Evolutionary conservation across 2,329 filamentous ascomycete genomes (phyloP).

Genomic region (Aspergillus calidoustus): DNA sequence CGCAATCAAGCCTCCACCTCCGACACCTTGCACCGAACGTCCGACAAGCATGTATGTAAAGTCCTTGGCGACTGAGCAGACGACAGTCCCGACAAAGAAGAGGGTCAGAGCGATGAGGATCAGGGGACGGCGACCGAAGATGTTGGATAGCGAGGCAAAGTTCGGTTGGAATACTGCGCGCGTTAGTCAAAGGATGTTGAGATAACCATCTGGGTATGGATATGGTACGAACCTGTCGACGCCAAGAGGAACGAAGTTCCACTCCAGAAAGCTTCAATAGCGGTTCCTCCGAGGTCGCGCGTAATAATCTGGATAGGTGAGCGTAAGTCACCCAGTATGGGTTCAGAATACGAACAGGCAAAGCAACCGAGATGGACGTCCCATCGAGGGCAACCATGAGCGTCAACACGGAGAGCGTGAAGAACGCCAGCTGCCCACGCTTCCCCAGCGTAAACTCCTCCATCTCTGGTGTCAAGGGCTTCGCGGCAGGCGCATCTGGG

Average conservation of each 20-base stretch:
- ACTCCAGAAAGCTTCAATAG: conserved; percentile 56
- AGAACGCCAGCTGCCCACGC: conserved; percentile 14
- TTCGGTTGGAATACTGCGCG: conserved; percentile 55
- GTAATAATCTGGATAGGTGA: conserved; percentile 35
- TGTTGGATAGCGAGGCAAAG: conserved; percentile 52
- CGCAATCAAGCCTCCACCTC: conserved; percentile 51
- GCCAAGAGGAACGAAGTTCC: conserved; percentile 55
- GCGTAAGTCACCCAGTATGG: no score
- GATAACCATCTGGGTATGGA: background rate
- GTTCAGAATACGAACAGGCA: conserved; percentile 9
- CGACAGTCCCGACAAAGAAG: conserved; percentile 51
- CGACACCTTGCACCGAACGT: conserved; percentile 50
- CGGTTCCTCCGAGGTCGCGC: conserved; percentile 37
- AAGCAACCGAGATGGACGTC: conserved; percentile 19
- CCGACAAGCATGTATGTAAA: conserved; percentile 54
- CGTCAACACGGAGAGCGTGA: conserved; percentile 11
- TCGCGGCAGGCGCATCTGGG: background rate
- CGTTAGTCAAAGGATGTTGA: conserved; percentile 16
- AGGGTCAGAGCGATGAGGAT: conserved; percentile 46
- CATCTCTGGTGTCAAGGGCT: background rate
- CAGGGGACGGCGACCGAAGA: conserved; percentile 52
- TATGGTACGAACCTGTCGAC: conserved; percentile 29
- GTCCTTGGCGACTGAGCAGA: conserved; percentile 47
- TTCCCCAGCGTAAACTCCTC: conserved; percentile 15
- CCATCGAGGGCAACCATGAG: conserved; percentile 22